Percentiles rank a stretch among this genome's conserved stretches.
These are phyloP conservation scores for Suillus hirtellus DNA, from an alignment of 768 basidiomycete genomes.

Conservation along the genomic window DNA sequence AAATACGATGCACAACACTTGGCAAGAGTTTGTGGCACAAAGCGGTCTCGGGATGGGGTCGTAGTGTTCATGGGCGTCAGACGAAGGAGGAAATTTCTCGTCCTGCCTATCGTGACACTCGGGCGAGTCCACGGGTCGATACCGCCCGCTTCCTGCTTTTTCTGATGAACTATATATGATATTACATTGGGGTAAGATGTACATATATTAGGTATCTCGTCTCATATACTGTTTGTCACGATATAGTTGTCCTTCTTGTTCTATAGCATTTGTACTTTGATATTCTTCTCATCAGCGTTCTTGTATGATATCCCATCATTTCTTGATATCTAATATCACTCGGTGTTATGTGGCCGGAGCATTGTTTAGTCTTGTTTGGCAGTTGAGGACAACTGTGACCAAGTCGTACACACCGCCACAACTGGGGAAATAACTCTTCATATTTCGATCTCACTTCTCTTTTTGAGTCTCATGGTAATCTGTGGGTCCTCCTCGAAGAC, in stretches of 20 bases:
- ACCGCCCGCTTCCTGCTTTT: conserved; percentile 7
- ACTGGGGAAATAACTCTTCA: conserved; percentile 3
- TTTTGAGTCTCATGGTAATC: conserved; percentile 46
- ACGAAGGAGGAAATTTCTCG: conserved; percentile 8
- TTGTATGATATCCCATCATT: conserved; percentile 19
- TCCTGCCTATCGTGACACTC: not conserved
- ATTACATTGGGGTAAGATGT: conserved; percentile 3
- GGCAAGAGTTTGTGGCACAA: conserved; percentile 59
- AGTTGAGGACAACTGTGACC: not conserved
- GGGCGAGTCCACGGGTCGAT: conserved; percentile 1
- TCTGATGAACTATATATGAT: conserved; percentile 13
- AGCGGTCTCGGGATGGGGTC: conserved; percentile 25
- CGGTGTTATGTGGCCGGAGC: too few relatives aligned
- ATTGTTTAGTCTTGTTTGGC: not conserved
- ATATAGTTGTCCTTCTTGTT: conserved; percentile 8
- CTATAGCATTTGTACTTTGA: conserved; percentile 21
- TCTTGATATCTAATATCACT: conserved; percentile 18
- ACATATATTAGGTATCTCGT: conserved; percentile 14
- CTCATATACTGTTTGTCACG: conserved; percentile 11
- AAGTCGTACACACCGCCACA: conserved; percentile 1
- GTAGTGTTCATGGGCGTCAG: conserved; percentile 4
- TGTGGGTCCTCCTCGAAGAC: conserved; percentile 56
- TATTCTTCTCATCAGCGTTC: conserved; percentile 8
- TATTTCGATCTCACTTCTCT: conserved; percentile 16
- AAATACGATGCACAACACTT: conserved; percentile 58